Base-by-base conservation (phyloP, 495 filamentous ascomycete species). In the Aspergillus kassunensis region DNA sequence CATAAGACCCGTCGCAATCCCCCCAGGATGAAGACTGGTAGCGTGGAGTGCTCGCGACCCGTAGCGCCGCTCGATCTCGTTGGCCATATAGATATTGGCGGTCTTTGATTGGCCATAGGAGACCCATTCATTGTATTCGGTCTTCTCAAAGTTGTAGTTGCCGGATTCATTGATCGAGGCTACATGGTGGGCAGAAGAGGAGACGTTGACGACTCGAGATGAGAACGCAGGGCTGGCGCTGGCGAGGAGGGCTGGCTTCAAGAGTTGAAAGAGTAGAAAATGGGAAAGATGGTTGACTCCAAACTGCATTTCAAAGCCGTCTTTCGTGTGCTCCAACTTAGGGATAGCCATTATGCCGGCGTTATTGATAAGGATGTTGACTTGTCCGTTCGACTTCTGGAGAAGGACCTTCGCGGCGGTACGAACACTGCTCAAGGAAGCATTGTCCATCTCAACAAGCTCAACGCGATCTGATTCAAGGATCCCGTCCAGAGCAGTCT, bases 81-180 rank as follows among this genome's bases (percentile, higher is more conserved):
- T 71, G 3, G 73, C 65, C 57, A 63, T 70, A 34, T 63, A 74
- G 16, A 74, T 66, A 30, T 66, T 68, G 9, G 69, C 69, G 0
- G 61, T 65, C 44, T 73, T 75, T 44, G 48, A 54, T 20, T 66
- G 57, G 10, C 55, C 62, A 24, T 75, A 71, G 1, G 59, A 67
- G 1, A 41, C 31, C 62, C 60, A 64, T 2, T 59, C 58, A 8
- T 64, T 56, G 55, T 79, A 79, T 6, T 47, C 41, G 4, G 57
- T 56, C 5, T 66, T 55, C 18, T 23, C 44, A 47, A 73, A 62
- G 40, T 63, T 65, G 50, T 62, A 59, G 56, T 74, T 57, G 40
- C 61, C 62, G 1, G 12, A 25, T 4, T 2, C 18, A 4, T 19
- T 15, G 30, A 48, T 7, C 6, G 7, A 6, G n/a, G n/a, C 18